Evolutionary conservation across 768 basidiomycete genomes (phyloP).

Genomic region (Wakefieldia striispora): DNA sequence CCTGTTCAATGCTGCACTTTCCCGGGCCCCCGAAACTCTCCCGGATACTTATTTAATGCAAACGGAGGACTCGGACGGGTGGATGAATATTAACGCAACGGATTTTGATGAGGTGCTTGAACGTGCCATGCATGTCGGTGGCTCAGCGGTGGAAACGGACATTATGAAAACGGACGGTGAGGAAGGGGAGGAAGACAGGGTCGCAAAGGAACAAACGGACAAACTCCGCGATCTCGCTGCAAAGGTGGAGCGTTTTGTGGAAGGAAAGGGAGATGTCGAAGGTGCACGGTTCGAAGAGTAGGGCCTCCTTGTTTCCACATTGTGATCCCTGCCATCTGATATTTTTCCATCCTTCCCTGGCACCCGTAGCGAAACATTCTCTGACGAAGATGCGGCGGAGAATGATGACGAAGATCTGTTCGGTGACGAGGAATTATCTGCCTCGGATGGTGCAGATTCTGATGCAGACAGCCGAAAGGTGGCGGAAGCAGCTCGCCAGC

Average conservation of each 20-base stretch:
- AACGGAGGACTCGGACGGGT: constrained; percentile 75
- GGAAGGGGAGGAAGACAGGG: constrained; percentile 35
- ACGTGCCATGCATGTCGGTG: constrained; percentile 29
- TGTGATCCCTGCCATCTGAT: constrained; percentile 2
- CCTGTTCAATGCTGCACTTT: constrained; percentile 64
- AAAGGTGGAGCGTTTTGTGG: constrained; percentile 88
- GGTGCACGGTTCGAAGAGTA: constrained; percentile 93
- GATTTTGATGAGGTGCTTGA: constrained; percentile 76
- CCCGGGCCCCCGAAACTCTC: constrained; percentile 34
- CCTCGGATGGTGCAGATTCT: constrained; percentile 44
- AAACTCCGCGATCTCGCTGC: constrained; percentile 74
- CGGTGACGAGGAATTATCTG: constrained; percentile 43
- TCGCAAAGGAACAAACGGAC: constrained; percentile 64
- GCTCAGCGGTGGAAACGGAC: constrained; percentile 20
- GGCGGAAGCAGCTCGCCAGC: constrained; percentile 45
- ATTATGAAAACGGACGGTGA: constrained; percentile 51
- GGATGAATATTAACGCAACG: constrained; percentile 79
- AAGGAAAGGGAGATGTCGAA: constrained; percentile 84
- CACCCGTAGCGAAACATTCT: constrained; percentile 55
- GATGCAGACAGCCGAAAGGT: constrained; percentile 29
- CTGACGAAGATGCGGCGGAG: constrained; percentile 54
- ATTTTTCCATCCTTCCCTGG: neutral
- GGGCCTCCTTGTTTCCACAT: constrained; percentile 29
- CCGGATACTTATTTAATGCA: constrained; percentile 14
- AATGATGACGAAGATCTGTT: constrained; percentile 33